These are phyloP conservation scores for Golubevia sp. DNA, from an alignment of 1,284 basidiomycete species.

Conservation along the genomic window DNA sequence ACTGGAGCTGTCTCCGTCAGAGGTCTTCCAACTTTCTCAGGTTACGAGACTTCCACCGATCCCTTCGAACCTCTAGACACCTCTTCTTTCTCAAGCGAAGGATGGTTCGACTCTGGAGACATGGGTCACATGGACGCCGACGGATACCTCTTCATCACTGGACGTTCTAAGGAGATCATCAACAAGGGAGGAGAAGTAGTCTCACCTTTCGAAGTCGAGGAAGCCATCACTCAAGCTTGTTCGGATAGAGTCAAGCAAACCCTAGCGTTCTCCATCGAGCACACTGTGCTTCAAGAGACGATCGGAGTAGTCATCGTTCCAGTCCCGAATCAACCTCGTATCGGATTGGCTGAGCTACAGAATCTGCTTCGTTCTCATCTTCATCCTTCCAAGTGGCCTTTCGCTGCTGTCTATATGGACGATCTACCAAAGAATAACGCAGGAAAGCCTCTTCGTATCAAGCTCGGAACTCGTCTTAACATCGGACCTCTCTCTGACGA, in stretches of 20 bases:
- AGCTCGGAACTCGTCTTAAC: slow-evolving; percentile 55
- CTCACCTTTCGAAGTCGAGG: slow-evolving; percentile 61
- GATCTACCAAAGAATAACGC: slow-evolving; percentile 61
- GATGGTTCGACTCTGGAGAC: slow-evolving; percentile 61
- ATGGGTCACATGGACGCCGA: slow-evolving; percentile 62
- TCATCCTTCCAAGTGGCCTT: slow-evolving; percentile 61
- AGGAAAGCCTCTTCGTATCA: slow-evolving; percentile 60
- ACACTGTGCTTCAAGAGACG: slow-evolving; percentile 59
- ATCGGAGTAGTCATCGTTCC: slow-evolving; percentile 61
- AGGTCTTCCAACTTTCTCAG: slow-evolving; percentile 56
- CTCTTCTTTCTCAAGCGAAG: slow-evolving; percentile 54
- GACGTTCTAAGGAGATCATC: slow-evolving; percentile 61
- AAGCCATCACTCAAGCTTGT: slow-evolving; percentile 57
- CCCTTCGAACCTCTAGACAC: slow-evolving; percentile 52
- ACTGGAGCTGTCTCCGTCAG: slow-evolving; percentile 57
- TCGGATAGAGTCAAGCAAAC: slow-evolving; percentile 59
- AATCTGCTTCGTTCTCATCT: slow-evolving; percentile 56
- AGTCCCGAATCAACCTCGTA: slow-evolving; percentile 55
- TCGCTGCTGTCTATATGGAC: slow-evolving; percentile 60
- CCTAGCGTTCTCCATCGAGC: slow-evolving; percentile 59
- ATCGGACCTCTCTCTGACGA: slow-evolving; percentile 59
- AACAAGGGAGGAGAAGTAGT: slow-evolving; percentile 62
- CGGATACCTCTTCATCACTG: slow-evolving; percentile 60
- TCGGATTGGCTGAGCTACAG: slow-evolving; percentile 58
- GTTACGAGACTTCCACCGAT: slow-evolving; percentile 49